Conservation (phyloP, 176 grass and related monocot species). For the Rhipidocladum racemiflorum region DNA sequence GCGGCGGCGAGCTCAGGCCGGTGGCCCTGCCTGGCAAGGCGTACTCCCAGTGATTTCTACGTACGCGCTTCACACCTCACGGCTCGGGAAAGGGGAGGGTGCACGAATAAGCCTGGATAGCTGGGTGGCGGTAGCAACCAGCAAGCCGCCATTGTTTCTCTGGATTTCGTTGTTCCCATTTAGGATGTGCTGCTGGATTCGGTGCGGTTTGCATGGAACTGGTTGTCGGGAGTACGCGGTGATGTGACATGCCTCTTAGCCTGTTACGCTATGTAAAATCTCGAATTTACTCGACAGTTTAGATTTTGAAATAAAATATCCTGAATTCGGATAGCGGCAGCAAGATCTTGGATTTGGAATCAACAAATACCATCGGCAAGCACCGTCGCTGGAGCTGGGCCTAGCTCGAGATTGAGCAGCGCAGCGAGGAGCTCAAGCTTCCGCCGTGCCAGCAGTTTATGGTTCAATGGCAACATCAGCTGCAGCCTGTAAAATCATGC, state of each 20-base stretch:
- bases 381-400: no score
- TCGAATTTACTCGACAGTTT: neutral
- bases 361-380: neutral
- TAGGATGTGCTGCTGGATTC: neutral
- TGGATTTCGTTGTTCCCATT: neutral
- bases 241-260: neutral
- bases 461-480: neutral
- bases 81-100: neutral
- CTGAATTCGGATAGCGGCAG: neutral
- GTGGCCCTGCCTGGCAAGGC: conserved; percentile 24
- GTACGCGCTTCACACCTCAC: neutral
- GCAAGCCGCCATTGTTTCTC: neutral
- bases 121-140: neutral
- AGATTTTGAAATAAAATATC: neutral
- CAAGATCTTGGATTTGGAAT: neutral
- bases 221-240: neutral
- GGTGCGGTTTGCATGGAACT: neutral
- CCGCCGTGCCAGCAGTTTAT: no score
- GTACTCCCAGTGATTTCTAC: conserved; percentile 32
- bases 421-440: no score
- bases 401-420: no score
- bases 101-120: neutral
- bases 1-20: conserved; percentile 41
- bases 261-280: neutral
- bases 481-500: neutral